These are phyloP conservation scores for Pichia sp. DNA, from an alignment of 1,139 yeast species.

Conservation along the genomic window DNA sequence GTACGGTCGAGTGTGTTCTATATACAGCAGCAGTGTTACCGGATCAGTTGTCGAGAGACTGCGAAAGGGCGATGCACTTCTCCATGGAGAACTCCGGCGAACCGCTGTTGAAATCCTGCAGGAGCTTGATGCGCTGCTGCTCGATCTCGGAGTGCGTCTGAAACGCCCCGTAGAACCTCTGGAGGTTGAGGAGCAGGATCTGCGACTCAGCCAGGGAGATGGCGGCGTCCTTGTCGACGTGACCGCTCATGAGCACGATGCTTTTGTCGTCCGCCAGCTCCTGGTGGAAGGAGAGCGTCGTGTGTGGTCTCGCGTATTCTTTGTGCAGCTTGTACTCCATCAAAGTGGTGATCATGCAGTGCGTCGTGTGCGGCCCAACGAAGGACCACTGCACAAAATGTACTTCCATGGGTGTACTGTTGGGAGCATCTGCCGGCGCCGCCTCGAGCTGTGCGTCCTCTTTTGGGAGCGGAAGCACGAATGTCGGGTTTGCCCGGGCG, in stretches of 20 bases:
- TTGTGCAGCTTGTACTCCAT: slow-evolving; percentile 89
- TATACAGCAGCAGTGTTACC: not conserved
- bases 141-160: slow-evolving; percentile 38
- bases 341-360: slow-evolving; percentile 85
- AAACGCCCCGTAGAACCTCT: slow-evolving; percentile 81
- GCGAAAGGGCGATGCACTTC: slow-evolving; percentile 63
- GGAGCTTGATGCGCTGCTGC: slow-evolving; percentile 49
- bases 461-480: slow-evolving; percentile 64
- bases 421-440: slow-evolving; percentile 34
- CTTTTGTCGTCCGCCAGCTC: slow-evolving; percentile 64
- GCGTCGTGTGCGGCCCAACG: slow-evolving; percentile 79
- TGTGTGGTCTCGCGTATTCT: slow-evolving; percentile 93
- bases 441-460: slow-evolving; percentile 28
- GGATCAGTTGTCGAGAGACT: slow-evolving; percentile 54
- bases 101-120: slow-evolving; percentile 69
- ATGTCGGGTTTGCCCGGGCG: slow-evolving; percentile 73
- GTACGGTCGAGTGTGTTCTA: no score
- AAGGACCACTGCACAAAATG: slow-evolving; percentile 94
- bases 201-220: slow-evolving; percentile 66
- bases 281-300: slow-evolving; percentile 82
- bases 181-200: slow-evolving; percentile 70
- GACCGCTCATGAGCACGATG: slow-evolving; percentile 82
- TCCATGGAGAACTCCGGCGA: slow-evolving; percentile 61
- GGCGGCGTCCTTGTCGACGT: slow-evolving; percentile 67
- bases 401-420: slow-evolving; percentile 53